A percentile compares a stretch with the other conserved stretches of the same genome.
Evolutionary conservation across 805 yeast genomes (phyloP).

Genomic region (Nakazawaea anatomiae): DNA sequence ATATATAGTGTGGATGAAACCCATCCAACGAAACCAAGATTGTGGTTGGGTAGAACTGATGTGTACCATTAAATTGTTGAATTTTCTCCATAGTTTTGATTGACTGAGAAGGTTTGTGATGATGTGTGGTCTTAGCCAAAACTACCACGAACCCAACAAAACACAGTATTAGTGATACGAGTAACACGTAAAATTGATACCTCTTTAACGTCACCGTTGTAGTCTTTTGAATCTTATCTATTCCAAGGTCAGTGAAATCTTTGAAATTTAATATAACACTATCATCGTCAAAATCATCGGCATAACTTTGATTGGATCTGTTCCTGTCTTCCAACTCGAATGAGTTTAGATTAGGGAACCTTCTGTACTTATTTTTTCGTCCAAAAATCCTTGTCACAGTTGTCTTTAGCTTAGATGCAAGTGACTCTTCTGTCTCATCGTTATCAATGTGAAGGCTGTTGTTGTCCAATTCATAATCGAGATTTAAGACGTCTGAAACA

Average conservation of each 20-base stretch:
- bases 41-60: conserved; percentile 71
- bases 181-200: conserved; percentile 3
- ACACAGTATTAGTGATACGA: neutral
- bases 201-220: conserved; percentile 10
- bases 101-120: neutral
- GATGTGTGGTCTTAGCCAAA: conserved; percentile 5
- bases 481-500: conserved; percentile 9
- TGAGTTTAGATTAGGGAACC: conserved; percentile 12
- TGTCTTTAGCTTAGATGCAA: neutral
- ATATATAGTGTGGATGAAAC: conserved; percentile 84
- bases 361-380: neutral
- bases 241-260: conserved; percentile 7
- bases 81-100: conserved; percentile 13
- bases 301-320: conserved; percentile 16
- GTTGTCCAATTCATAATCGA: conserved; percentile 14
- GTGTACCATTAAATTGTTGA: conserved; percentile 54
- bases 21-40: conserved; percentile 80
- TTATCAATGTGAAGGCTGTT: conserved; percentile 12
- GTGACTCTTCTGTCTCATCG: conserved; percentile 5
- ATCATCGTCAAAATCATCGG: conserved; percentile 5
- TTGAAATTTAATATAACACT: neutral
- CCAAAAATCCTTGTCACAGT: neutral
- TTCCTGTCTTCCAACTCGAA: conserved; percentile 22
- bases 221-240: conserved; percentile 1
- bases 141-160: conserved; percentile 6